These are phyloP conservation scores for Amanita pseudoporphyria DNA, from an alignment of 768 basidiomycete species.

Conservation along the genomic window DNA sequence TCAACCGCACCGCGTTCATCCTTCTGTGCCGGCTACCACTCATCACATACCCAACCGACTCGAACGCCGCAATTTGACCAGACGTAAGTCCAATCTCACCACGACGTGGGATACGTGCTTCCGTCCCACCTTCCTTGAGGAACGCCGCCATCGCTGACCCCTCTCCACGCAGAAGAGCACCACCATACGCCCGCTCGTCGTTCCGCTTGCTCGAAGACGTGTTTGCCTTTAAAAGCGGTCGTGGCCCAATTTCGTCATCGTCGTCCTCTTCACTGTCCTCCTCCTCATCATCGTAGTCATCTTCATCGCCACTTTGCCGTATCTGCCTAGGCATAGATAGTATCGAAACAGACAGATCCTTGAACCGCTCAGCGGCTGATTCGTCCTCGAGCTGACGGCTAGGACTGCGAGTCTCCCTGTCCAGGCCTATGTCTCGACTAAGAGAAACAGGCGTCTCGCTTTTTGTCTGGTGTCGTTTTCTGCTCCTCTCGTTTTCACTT, in stretches of 20 bases:
- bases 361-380: background rate
- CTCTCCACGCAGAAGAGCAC: constrained; percentile 88
- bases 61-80: constrained; percentile 79
- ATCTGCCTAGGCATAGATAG: constrained; percentile 7
- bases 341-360: constrained; percentile 7
- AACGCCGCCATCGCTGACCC: constrained; percentile 98
- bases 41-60: constrained; percentile 95
- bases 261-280: constrained; percentile 32
- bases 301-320: constrained; percentile 7
- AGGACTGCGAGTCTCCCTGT: constrained; percentile 15
- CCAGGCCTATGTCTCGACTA: background rate
- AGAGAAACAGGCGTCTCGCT: background rate
- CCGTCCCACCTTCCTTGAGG: constrained; percentile 67
- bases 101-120: constrained; percentile 89
- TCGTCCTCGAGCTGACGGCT: constrained; percentile 16
- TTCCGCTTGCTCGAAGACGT: constrained; percentile 33
- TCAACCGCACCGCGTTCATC: constrained; percentile 98
- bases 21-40: constrained; percentile 87
- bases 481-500: constrained; percentile 25
- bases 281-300: constrained; percentile 19
- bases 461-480: constrained; percentile 7
- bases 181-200: constrained; percentile 83
- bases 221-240: constrained; percentile 40
- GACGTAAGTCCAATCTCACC: constrained; percentile 95
- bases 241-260: constrained; percentile 73